Evolutionary conservation across 2,329 filamentous ascomycete species (phyloP), one percentile per base, ranked within the genome.

Genomic region (Didymella arachidicola): DNA sequence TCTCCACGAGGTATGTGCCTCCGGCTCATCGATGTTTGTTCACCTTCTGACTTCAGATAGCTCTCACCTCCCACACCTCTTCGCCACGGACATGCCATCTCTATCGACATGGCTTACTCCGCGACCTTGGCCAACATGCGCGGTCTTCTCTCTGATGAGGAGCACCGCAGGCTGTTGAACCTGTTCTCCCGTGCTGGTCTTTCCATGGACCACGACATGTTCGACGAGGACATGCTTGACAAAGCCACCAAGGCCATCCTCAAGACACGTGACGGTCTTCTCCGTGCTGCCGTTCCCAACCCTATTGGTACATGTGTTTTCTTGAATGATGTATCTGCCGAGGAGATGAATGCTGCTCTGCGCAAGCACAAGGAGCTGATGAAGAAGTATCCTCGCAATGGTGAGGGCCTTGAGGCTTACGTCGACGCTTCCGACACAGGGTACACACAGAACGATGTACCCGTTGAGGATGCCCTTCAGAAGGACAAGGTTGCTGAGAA

Each of bases 101-200:
- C 86, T 2, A 89, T 91, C 61, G 89, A 91, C 72, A 91, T 91
- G 89, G 89, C 88, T 0, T 91, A 88, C 77, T 89, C 87, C 0
- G 88, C 88, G 0, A 91, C 89, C 0, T 80, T 91, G 4, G 87
- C 88, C 18, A 84, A 87, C 70, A 75, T 81, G 59, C 84, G 86
- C n/a, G 86, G 86, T 4, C 78, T 89, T 0, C 80, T 91, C 10
- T 82, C 80, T 22, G 79, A 86, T 43, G 80, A 79, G 1, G 87
- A 91, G 63, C 87, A 90, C 71, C 80, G 77, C 26, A 82, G 87
- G 18, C 76, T 91, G 1, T 78, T 91, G n/a, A 83, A 82, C 53
- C 80, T 91, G 4, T 91, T 91, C 76, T 90, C 88, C 0, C 82
- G 87, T 43, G 87, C 87, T 6, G 89, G 89, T 19, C 81, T 91